Percentiles rank a stretch among this genome's conserved stretches.
phyloP scores from a whole-genome alignment of 257 asterid genomes.

The Solanum arcanum region DNA sequence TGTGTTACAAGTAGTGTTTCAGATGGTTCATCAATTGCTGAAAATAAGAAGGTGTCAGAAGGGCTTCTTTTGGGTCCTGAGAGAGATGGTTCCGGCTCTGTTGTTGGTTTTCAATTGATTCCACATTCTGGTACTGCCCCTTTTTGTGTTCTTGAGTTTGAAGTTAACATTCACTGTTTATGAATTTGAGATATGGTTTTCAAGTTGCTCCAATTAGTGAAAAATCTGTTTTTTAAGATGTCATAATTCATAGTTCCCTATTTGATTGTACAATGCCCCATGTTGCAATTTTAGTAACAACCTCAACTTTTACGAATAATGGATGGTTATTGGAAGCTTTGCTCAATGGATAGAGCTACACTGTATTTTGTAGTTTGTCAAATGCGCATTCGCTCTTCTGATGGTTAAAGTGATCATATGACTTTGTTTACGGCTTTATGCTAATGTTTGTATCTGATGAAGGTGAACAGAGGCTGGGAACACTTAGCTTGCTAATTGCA shows the following conservation, averaged over 20 bases:
- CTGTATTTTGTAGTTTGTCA: neutral
- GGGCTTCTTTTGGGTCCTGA: conserved; percentile 38
- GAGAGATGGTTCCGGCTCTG: conserved; percentile 45
- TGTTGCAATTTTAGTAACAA: neutral
- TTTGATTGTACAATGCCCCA: neutral
- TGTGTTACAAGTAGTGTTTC: conserved; percentile 19
- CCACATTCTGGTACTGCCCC: conserved; percentile 47
- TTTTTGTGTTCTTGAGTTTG: neutral
- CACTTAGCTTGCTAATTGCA: neutral
- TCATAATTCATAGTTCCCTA: neutral
- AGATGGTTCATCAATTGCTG: conserved; percentile 11
- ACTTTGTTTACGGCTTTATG: neutral
- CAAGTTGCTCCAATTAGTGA: neutral
- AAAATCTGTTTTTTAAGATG: neutral
- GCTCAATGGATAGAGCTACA: neutral
- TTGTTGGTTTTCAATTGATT: conserved; percentile 58
- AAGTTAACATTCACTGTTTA: neutral
- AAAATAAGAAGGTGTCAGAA: neutral
- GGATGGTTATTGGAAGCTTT: neutral
- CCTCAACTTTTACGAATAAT: neutral
- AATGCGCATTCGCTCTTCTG: neutral
- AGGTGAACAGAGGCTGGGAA: neutral
- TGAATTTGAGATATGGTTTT: neutral
- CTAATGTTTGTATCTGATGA: neutral
- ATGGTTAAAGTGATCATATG: neutral